Evolutionary conservation across 257 asterid species (phyloP), one percentile per base, ranked within the genome.

Genomic region (Solanum paucissectum): DNA sequence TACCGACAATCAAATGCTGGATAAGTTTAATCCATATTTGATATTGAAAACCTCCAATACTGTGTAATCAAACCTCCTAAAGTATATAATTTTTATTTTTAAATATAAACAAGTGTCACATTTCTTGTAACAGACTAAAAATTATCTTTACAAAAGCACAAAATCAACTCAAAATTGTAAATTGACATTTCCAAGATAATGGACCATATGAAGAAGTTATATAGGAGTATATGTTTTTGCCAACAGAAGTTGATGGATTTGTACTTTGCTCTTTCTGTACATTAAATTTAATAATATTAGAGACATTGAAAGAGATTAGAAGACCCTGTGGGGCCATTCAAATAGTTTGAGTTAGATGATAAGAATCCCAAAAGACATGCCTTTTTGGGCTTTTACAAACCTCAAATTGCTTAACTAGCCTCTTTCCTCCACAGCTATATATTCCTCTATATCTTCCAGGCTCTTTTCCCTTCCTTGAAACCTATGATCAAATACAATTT

Each of bases 341-440:
- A 7, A 44, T 83, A 10, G 32, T 69, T 68, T 90, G 91, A 3
- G 93, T 91, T 11, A 87, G 88, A 85, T 90, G 93, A 73, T 74
- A 86, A 5, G 91, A 87, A 46, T 90, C 92, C 90, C 90, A 87
- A 44, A 91, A 91, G 32, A 91, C 86, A 34, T 89, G 83, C 9
- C 66, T 36, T 2, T 89, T 74, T 4, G 93, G 92, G 75, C 46
- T 89, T 34, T 79, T 33, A 46, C 93, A 91, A 25, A 91, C 79
- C 84, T 90, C 73, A 40, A 58, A 91, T 11, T 90, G 90, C 25
- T 76, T 84, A 23, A 87, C 87, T 2, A 42, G 37, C 42, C 90
- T 90, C 62, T 68, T 83, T 87, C 92, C 92, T 86, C 91, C 93
- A 23, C 92, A 90, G 68, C 89, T 90, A 27, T 40, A 77, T 88